Conservation (phyloP, 2,329 filamentous ascomycete genomes). For the Cladorrhinum sp. region DNA sequence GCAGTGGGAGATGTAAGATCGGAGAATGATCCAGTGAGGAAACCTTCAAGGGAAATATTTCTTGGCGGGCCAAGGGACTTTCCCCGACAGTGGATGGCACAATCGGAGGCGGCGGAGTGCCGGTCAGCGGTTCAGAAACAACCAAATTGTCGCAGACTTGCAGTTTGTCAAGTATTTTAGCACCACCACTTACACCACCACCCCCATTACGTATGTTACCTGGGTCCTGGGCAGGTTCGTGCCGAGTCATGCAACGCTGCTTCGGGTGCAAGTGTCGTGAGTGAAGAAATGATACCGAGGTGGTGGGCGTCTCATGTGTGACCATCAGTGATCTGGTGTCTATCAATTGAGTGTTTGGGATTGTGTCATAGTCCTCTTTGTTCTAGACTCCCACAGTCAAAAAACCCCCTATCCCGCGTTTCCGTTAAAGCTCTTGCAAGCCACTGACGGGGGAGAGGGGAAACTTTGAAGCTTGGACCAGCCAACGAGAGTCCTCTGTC, state of each 20-base stretch:
- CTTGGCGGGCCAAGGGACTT: constrained; percentile 19
- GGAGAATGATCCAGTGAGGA: constrained; percentile 2
- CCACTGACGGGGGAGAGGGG: neutral
- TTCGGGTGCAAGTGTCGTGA: neutral
- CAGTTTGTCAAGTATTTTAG: constrained; percentile 2
- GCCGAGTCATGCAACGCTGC: constrained; percentile 9
- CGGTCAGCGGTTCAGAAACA: constrained; percentile 11
- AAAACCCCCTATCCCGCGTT: neutral
- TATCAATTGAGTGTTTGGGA: neutral
- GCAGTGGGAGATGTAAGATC: neutral
- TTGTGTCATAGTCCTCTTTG: neutral
- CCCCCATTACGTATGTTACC: constrained; percentile 6
- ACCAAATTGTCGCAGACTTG: neutral
- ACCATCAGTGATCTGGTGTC: neutral
- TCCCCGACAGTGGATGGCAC: constrained; percentile 8
- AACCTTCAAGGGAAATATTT: constrained; percentile 19
- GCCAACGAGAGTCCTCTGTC: neutral
- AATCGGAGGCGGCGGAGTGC: constrained; percentile 17
- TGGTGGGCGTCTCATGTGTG: neutral
- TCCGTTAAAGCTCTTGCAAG: neutral
- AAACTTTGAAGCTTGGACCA: neutral
- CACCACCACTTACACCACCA: neutral
- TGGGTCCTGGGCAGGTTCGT: constrained; percentile 2
- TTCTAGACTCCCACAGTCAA: neutral
- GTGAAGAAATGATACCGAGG: constrained; percentile 4